Conservation (phyloP, 192 early-diverging fungal genomes). For the Spinellus fusiger region DNA sequence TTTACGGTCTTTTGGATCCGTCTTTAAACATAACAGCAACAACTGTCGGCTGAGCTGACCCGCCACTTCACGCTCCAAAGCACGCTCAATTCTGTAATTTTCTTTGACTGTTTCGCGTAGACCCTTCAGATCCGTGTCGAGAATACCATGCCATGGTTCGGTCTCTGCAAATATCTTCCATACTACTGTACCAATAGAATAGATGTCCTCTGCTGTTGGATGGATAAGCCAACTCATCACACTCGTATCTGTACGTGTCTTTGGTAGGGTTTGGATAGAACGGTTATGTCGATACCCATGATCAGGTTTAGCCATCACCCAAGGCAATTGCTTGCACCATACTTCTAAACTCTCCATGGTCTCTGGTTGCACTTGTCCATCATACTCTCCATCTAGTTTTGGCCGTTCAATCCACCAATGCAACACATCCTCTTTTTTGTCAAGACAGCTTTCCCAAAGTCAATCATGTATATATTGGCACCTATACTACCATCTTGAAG, state of each 20-base stretch:
- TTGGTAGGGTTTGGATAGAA: slow-evolving; percentile 50
- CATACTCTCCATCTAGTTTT: slow-evolving; percentile 9
- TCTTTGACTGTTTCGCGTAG: slow-evolving; percentile 43
- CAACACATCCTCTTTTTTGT: slow-evolving; percentile 33
- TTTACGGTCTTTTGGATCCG: slow-evolving; percentile 32
- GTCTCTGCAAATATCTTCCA: slow-evolving; percentile 55
- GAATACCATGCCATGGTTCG: slow-evolving; percentile 53
- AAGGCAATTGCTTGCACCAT: slow-evolving; percentile 34
- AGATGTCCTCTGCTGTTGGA: slow-evolving; percentile 48
- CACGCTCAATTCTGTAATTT: slow-evolving; percentile 36
- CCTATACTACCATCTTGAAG: slow-evolving; percentile 39
- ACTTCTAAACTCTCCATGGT: slow-evolving; percentile 35
- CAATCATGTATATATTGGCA: slow-evolving; percentile 46
- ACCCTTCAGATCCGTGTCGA: slow-evolving; percentile 49
- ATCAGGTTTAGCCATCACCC: slow-evolving; percentile 43
- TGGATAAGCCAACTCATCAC: slow-evolving; percentile 37
- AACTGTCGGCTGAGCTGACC: slow-evolving; percentile 35
- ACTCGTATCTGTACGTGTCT: slow-evolving; percentile 37
- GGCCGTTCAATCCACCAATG: slow-evolving; percentile 37
- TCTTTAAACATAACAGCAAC: slow-evolving; percentile 38
- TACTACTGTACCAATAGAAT: slow-evolving; percentile 49
- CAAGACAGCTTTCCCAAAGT: slow-evolving; percentile 58
- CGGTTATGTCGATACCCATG: slow-evolving; percentile 52
- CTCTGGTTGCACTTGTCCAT: slow-evolving; percentile 28
- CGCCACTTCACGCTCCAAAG: slow-evolving; percentile 34